Evolutionary conservation across 257 asterid species (phyloP), one percentile per base, ranked within the genome.

Genomic region (Nicotiana tabacum): DNA sequence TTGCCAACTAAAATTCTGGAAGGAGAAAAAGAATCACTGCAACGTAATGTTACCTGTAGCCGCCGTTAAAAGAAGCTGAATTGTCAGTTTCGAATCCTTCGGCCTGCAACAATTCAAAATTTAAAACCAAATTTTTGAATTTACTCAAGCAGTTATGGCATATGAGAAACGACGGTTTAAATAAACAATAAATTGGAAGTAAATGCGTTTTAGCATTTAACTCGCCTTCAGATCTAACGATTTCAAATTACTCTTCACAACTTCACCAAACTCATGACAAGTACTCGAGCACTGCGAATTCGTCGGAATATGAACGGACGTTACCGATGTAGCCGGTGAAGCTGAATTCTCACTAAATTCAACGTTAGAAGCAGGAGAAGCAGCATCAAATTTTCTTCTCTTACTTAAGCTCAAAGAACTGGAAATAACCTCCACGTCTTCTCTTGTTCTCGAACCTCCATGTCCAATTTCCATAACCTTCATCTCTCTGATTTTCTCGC

Each of bases 141-240:
- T 67, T 30, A 32, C 30, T 60, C 62, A 58, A 80, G 65, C 74
- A 29, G 72, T 56, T 53, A 83, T 57, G 77, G 56, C 55, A 82
- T 46, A 21, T 77, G 66, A 68, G 66, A 77, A 82, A 65, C 81
- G 9, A 77, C 29, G 29, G 57, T 72, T 65, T 78, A 57, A 76
- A 66, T 58, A 61, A 80, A 66, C 33, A 8, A 10, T 77, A 81
- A 66, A 78, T 68, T 17, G 2, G 32, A 39, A 43, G 15, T 56
- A 82, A 48, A 61, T 62, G 53, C 64, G 6, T 62, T 79, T 48
- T 85, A 30, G 56, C 88, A 88, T 86, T 87, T 64, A 55, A 29
- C 55, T 87, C 79, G 90, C 94, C 96, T 92, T 91, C 94, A 92
- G 97, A 91, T 95, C 98, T 85, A 88, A 70, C 16, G 92, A 84